Percentiles rank a stretch among this genome's conserved stretches.
Conservation (phyloP, 768 basidiomycete species). For the Mycena rosella region DNA sequence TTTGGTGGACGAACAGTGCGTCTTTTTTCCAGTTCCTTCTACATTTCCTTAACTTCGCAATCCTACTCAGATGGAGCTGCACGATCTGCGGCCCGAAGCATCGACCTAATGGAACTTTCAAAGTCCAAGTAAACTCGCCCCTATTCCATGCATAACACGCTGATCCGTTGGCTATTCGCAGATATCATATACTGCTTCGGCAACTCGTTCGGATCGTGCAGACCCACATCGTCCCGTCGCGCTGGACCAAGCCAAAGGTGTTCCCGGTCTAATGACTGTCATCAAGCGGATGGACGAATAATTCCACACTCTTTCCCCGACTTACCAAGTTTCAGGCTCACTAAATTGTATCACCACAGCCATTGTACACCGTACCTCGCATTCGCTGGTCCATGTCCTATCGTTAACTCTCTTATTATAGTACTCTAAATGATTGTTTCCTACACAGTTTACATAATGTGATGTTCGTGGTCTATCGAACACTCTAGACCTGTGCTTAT, state of each 20-base stretch:
- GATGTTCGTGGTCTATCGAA: background rate
- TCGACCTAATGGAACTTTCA: conserved; percentile 63
- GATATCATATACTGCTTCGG: conserved; percentile 74
- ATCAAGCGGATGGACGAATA: conserved; percentile 51
- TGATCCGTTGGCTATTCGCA: conserved; percentile 41
- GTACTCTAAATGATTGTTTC: background rate
- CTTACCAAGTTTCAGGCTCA: background rate
- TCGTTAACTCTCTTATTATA: background rate
- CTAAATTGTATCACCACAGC: conserved; percentile 26
- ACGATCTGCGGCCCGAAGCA: conserved; percentile 68
- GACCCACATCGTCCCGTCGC: conserved; percentile 76
- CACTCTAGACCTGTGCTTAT: background rate
- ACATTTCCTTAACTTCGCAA: conserved; percentile 29
- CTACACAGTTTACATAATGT: background rate
- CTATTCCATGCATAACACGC: conserved; percentile 7
- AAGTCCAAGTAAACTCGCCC: conserved; percentile 65
- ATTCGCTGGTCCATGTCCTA: conserved; percentile 8
- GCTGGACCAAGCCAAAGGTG: conserved; percentile 67
- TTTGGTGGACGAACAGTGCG: conserved; percentile 79
- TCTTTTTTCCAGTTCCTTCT: conserved; percentile 34
- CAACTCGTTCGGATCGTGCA: conserved; percentile 61
- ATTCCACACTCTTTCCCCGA: conserved; percentile 2
- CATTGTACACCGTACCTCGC: conserved; percentile 27
- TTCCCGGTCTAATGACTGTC: conserved; percentile 85
- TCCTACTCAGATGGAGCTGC: conserved; percentile 68